Base-by-base conservation (phyloP, 1,284 basidiomycete species). In the Peniophora sp. region DNA sequence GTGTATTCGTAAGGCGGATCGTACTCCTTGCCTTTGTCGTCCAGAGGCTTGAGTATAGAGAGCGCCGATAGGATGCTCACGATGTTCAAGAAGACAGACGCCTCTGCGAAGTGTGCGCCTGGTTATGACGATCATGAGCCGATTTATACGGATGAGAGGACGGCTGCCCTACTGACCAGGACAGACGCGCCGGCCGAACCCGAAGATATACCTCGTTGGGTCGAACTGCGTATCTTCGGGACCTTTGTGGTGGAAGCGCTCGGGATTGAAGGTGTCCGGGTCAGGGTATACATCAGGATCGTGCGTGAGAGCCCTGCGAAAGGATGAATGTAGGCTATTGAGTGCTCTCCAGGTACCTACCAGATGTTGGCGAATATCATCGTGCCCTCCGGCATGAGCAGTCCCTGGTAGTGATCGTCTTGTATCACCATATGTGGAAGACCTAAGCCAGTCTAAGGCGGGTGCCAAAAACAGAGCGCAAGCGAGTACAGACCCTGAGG, bases 261-360 rank as follows among this genome's bases (percentile, higher is more conserved):
- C 74, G 0, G 78, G 78, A 22, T 65, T 61, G 59, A 81, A 81
- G 1, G 54, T 47, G 20, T 71, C 58, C 1, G 79, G 64, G 36
- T 77, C 64, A 0, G 71, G 64, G 51, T 71, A 81, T 8, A 75
- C 58, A 2, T 56, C 60, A 50, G 74, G 70, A 53, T 81, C 70
- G 15, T 71, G 72, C 14, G 68, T 59, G 47, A 79, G 77, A 0
- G 68, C 67, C 75, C 76, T 73, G 52, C n/a, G n/a, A n/a, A n/a
- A n/a, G n/a, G n/a, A n/a, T n/a, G n/a, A n/a, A n/a, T n/a, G n/a
- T n/a, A n/a, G n/a, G n/a, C n/a, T n/a, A n/a, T n/a, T n/a, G n/a
- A n/a, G n/a, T n/a, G n/a, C n/a, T n/a, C 22, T 12, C 23, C 12
- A 24, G 24, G 11, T 49, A 58, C 47, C 5, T 11, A 47, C 47